Conservation (phyloP, 2,329 filamentous ascomycete genomes). For the Aureobasidium sp. region DNA sequence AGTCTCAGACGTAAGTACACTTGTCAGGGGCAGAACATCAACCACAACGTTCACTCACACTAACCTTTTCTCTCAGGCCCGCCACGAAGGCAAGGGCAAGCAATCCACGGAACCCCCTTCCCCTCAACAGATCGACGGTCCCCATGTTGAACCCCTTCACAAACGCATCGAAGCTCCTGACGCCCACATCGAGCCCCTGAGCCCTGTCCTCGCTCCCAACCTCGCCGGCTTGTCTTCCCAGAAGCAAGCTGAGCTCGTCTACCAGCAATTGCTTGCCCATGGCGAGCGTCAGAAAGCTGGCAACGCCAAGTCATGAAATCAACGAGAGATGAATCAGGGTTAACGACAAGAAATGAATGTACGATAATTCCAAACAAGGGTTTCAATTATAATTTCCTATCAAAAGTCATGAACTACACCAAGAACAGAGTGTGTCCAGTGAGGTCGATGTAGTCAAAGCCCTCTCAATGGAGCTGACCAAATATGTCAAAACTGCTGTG, state of each 20-base stretch:
- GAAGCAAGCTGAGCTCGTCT: background rate
- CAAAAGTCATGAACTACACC: no score
- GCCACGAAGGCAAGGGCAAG: background rate
- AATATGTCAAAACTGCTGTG: no score
- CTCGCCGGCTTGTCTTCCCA: background rate
- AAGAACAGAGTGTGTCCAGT: no score
- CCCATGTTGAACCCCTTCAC: background rate
- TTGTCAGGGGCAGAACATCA: background rate
- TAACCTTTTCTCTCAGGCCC: background rate
- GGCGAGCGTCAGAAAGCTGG: background rate
- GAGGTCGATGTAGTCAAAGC: no score
- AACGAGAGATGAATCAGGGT: background rate
- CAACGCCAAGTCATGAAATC: background rate
- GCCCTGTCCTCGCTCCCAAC: background rate
- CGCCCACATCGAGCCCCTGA: background rate
- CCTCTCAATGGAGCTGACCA: no score
- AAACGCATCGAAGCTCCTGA: background rate
- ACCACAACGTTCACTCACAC: background rate
- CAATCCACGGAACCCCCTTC: background rate
- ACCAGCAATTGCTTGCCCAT: background rate
- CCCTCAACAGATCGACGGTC: background rate
- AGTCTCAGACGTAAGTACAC: background rate
- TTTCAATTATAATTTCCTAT: no score
- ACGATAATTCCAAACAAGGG: no score
- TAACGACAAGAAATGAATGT: no score